Conservation (phyloP, 2,329 filamentous ascomycete genomes). For the Verticillium nubilum region DNA sequence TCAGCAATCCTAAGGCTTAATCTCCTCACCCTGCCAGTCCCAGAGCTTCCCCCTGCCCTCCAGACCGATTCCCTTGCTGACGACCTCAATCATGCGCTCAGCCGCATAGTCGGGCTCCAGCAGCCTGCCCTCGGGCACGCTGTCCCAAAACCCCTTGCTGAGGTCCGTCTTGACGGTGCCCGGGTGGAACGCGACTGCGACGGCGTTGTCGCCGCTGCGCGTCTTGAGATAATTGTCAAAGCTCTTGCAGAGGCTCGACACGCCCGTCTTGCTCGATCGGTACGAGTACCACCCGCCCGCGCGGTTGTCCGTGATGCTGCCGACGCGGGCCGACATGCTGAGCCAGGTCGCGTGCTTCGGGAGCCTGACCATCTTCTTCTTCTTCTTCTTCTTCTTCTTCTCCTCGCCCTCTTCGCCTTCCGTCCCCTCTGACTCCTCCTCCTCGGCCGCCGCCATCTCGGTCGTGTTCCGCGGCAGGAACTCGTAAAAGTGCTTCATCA, state of each 20-base stretch:
- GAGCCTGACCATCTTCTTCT: slow-evolving; percentile 24
- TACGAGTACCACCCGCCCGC: slow-evolving; percentile 81
- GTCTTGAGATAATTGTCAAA: slow-evolving; percentile 62
- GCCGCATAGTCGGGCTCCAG: slow-evolving; percentile 63
- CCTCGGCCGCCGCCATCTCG: slow-evolving; percentile 19
- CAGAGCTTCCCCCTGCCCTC: slow-evolving; percentile 58
- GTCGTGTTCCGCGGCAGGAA: slow-evolving; percentile 61
- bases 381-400: neutral
- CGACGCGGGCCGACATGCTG: slow-evolving; percentile 75
- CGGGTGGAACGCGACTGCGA: slow-evolving; percentile 69
- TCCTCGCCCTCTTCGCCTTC: slow-evolving; percentile 5
- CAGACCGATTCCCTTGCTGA: slow-evolving; percentile 36
- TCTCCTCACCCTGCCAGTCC: slow-evolving; percentile 64
- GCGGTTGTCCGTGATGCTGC: slow-evolving; percentile 65
- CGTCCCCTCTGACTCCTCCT: slow-evolving; percentile 1
- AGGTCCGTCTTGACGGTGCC: slow-evolving; percentile 75
- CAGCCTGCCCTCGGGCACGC: slow-evolving; percentile 54
- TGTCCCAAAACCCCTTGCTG: slow-evolving; percentile 66
- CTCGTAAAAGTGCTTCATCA: slow-evolving; percentile 68
- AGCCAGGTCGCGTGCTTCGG: slow-evolving; percentile 57
- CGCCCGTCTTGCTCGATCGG: slow-evolving; percentile 67
- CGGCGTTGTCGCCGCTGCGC: slow-evolving; percentile 53
- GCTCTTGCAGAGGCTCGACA: slow-evolving; percentile 65
- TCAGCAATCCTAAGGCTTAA: slow-evolving; percentile 40
- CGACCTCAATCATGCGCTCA: slow-evolving; percentile 56